These are phyloP conservation scores for Linum lewisii DNA, from an alignment of 345 rosid genomes.

Conservation along the genomic window DNA sequence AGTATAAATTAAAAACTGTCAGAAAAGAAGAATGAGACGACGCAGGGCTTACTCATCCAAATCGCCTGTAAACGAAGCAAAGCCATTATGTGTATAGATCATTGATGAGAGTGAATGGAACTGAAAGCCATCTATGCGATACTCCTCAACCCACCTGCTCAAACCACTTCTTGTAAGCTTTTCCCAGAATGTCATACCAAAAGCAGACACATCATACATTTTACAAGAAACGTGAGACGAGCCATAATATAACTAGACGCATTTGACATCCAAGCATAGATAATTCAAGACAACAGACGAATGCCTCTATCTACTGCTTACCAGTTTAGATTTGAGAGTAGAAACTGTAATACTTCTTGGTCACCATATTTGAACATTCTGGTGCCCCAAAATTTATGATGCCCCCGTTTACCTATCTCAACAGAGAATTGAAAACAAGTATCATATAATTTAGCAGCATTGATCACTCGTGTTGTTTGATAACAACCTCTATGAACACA, in stretches of 20 bases:
- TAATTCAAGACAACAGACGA: slow-evolving; percentile 3
- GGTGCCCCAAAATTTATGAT: slow-evolving; percentile 96
- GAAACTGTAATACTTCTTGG: slow-evolving; percentile 79
- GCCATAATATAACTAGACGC: not conserved
- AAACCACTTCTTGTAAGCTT: slow-evolving; percentile 25
- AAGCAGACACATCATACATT: slow-evolving; percentile 6
- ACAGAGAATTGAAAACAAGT: slow-evolving; percentile 2
- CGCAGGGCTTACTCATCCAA: slow-evolving; percentile 76
- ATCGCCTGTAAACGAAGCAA: slow-evolving; percentile 69
- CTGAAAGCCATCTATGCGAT: slow-evolving; percentile 87
- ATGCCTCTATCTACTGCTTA: slow-evolving; percentile 24
- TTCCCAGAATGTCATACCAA: slow-evolving; percentile 11
- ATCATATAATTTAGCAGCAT: not conserved
- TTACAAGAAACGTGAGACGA: not conserved
- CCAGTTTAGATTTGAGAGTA: slow-evolving; percentile 93
- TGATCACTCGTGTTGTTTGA: not conserved
- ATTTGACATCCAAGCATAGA: not conserved
- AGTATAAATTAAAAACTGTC: not conserved
- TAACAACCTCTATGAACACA: not conserved
- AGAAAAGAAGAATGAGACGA: slow-evolving; percentile 2
- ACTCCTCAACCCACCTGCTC: slow-evolving; percentile 89
- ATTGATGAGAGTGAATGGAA: slow-evolving; percentile 93
- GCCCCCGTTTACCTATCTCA: slow-evolving; percentile 79
- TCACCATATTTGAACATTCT: slow-evolving; percentile 94
- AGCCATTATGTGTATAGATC: slow-evolving; percentile 92